Evolutionary conservation across 208 protist genomes (phyloP), one percentile per base, ranked within the genome.

Genomic region (Kentomonas sorsogonicus): DNA sequence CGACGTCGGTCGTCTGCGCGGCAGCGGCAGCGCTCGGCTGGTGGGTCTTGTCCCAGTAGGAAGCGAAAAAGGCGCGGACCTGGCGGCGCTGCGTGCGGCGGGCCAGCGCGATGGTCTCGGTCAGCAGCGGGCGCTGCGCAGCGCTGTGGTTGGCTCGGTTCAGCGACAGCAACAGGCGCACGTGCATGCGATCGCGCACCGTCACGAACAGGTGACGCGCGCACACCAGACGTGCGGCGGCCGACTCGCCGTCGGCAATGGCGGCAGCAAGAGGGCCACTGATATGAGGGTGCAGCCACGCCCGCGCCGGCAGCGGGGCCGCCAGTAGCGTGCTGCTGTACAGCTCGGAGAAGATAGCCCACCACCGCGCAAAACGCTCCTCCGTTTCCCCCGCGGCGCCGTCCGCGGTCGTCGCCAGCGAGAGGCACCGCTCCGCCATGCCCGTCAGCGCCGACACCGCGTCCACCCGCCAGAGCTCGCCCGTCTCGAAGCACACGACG

Each of bases 91-190:
- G 79, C 16, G 74, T 38, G 6, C 40, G 13, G 13, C 66, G 68
- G 15, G 80, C 85, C 26, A 93, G 52, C 9, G 27, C 52, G 4
- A 81, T 69, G 2, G 67, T 75, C 61, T 77, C 72, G n/a, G n/a
- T n/a, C n/a, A n/a, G n/a, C n/a, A 46, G 43, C 44, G 16, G 76
- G 78, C 9, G 51, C 72, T 10, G 40, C 78, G 7, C 56, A 54
- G 3, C 16, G 13, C 6, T 73, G 63, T n/a, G n/a, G n/a, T n/a
- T n/a, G 10, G 63, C 71, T 25, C 89, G 50, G 65, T 95, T 93
- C 33, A 93, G 65, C 4, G 80, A 90, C 13, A 95, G 48, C n/a
- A 95, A 60, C n/a, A 93, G 72, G 5, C 80, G 77, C 41, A 92
- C 63, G 61, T 89, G 80, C 77, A 89, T 81, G 30, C 53, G 58